Percentiles rank a stretch among this genome's conserved stretches.
These are phyloP conservation scores for Trichoderma asperelloides DNA, from an alignment of 495 filamentous ascomycete genomes.

Conservation along the genomic window DNA sequence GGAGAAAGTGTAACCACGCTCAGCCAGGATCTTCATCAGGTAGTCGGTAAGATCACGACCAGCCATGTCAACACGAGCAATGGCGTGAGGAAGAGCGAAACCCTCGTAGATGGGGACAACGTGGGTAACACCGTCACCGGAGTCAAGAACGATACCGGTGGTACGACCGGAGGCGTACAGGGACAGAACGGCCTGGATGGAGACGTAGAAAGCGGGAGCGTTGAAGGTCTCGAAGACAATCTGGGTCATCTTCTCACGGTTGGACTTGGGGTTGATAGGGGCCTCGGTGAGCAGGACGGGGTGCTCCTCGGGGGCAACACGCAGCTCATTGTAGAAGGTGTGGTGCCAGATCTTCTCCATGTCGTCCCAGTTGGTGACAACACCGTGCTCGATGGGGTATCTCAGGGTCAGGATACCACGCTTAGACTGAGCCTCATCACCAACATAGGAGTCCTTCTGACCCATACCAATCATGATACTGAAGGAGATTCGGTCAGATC, in stretches of 20 bases:
- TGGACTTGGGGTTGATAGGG: conserved; percentile 99
- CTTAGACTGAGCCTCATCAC: conserved; percentile 98
- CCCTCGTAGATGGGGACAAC: conserved; percentile 99
- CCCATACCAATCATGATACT: conserved; percentile 99
- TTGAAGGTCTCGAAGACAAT: conserved; percentile 99
- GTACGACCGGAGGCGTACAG: conserved; percentile 99
- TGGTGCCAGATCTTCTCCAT: conserved; percentile 99
- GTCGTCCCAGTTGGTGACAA: conserved; percentile 99
- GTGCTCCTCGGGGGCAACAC: conserved; percentile 99
- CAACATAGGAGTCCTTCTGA: conserved; percentile 99
- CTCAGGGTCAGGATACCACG: conserved; percentile 99
- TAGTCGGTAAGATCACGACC: conserved; percentile 99
- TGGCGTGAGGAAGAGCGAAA: conserved; percentile 98
- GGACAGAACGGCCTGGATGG: conserved; percentile 98
- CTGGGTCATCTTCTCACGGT: conserved; percentile 99
- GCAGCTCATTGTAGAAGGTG: conserved; percentile 99
- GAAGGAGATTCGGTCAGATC: conserved; percentile 26
- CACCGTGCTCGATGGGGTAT: conserved; percentile 99
- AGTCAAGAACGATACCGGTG: conserved; percentile 99
- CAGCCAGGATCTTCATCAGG: conserved; percentile 98
- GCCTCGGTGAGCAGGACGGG: conserved; percentile 98
- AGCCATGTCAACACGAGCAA: conserved; percentile 99
- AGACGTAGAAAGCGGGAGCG: conserved; percentile 99
- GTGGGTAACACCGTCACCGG: conserved; percentile 99
- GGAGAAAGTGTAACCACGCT: conserved; percentile 98